phyloP scores from a whole-genome alignment of 768 basidiomycete genomes.

The Podaxis pistillaris region DNA sequence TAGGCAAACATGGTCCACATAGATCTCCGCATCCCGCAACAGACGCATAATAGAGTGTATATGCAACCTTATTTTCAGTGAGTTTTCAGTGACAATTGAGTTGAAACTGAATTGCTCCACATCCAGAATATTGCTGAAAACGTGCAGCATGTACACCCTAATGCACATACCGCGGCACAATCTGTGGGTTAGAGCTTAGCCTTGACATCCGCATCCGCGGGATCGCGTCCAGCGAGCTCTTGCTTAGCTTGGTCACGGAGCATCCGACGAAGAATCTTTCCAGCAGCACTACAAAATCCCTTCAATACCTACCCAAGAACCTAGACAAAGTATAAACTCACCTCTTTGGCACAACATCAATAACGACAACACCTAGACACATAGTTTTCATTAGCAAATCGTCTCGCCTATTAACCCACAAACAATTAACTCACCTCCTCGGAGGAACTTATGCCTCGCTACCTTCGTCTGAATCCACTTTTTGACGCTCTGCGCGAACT shows the following conservation, averaged over 20 bases:
- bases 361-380: conserved; percentile 57
- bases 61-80: too few species aligned
- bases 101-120: too few species aligned
- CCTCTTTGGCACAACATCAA: conserved; percentile 72
- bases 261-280: conserved; percentile 83
- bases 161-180: neutral
- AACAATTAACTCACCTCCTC: conserved; percentile 73
- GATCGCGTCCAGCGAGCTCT: conserved; percentile 46
- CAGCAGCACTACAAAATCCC: conserved; percentile 57
- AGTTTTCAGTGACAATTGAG: too few species aligned
- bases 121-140: too few species aligned
- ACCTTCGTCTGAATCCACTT: conserved; percentile 71
- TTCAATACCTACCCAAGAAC: neutral
- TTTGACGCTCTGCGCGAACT: conserved; percentile 51
- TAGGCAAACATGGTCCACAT: neutral
- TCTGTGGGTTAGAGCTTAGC: conserved; percentile 29
- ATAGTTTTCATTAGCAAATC: conserved; percentile 36
- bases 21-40: too few species aligned
- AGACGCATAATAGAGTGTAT: too few species aligned
- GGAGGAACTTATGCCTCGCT: conserved; percentile 71
- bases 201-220: conserved; percentile 28
- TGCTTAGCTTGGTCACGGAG: conserved; percentile 65
- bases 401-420: conserved; percentile 63
- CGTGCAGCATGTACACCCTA: too few species aligned
- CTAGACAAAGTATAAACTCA: conserved; percentile 23